Conservation (phyloP, 306 rosid species). For the Dalbergia oliveri region DNA sequence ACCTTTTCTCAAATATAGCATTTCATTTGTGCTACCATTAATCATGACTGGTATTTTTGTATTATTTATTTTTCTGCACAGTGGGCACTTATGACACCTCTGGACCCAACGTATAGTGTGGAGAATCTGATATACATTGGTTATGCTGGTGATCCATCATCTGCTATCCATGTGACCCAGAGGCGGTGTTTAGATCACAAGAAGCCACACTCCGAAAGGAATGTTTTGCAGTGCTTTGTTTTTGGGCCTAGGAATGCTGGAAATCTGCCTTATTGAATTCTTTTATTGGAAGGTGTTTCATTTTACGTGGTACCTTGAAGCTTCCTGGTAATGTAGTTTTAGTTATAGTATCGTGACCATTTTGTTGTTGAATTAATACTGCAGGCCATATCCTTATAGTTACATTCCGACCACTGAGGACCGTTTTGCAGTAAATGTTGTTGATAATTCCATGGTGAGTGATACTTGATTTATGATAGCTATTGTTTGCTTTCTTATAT, state of each 20-base stretch:
- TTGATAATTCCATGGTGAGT: constrained; percentile 53
- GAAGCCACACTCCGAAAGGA: constrained; percentile 84
- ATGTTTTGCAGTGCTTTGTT: constrained; percentile 89
- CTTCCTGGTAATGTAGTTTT: constrained; percentile 5
- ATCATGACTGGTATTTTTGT: constrained; percentile 38
- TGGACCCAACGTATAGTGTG: constrained; percentile 79
- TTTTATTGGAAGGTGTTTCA: constrained; percentile 80
- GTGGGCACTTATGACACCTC: constrained; percentile 97
- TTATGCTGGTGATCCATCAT: constrained; percentile 74
- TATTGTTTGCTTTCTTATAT: background rate
- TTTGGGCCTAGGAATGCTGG: constrained; percentile 93
- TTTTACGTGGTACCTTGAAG: constrained; percentile 16
- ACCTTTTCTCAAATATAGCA: too few species aligned
- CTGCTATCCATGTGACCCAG: constrained; percentile 84
- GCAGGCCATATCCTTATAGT: constrained; percentile 66
- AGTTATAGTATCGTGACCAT: background rate
- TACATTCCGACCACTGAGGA: constrained; percentile 75
- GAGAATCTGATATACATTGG: constrained; percentile 95
- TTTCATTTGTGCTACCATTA: constrained; percentile 10
- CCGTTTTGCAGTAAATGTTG: constrained; percentile 77
- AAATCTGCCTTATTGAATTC: constrained; percentile 88
- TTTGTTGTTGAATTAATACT: constrained; percentile 43
- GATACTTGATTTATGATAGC: constrained; percentile 30
- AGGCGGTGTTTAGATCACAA: constrained; percentile 86
- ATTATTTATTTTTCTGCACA: constrained; percentile 47